These are phyloP conservation scores for Zhuliangozyma blackwelliae DNA, from an alignment of 1,139 yeast genomes.

Conservation along the genomic window DNA sequence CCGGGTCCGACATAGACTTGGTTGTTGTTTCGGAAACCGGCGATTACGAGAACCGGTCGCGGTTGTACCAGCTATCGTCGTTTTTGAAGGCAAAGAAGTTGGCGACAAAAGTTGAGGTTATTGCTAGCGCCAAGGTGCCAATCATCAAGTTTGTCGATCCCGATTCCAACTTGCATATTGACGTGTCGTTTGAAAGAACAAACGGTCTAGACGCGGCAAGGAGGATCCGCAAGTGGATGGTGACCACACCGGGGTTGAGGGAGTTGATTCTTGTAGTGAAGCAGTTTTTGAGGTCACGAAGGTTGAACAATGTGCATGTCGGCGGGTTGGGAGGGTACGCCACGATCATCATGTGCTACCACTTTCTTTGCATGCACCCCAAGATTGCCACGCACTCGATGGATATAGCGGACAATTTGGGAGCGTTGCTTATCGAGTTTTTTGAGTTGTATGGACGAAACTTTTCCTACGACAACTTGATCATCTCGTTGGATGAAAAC, in stretches of 20 bases:
- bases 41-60: conserved; percentile 62
- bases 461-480: conserved; percentile 81
- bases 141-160: conserved; percentile 89
- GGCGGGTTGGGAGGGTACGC: conserved; percentile 98
- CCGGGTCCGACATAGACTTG: conserved; percentile 96
- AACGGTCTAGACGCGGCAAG: conserved; percentile 87
- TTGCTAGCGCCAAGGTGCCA: conserved; percentile 92
- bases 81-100: conserved; percentile 57
- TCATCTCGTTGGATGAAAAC: conserved; percentile 54
- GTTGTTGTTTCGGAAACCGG: conserved; percentile 69
- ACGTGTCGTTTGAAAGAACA: conserved; percentile 83
- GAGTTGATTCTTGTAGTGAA: conserved; percentile 82
- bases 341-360: conserved; percentile 80
- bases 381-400: conserved; percentile 65
- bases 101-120: conserved; percentile 77
- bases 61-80: conserved; percentile 72
- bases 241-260: conserved; percentile 72
- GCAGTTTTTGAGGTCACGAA: conserved; percentile 78
- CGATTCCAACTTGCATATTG: conserved; percentile 69
- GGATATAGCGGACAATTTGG: conserved; percentile 70
- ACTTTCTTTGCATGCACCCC: conserved; percentile 81
- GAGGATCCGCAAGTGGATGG: conserved; percentile 72
- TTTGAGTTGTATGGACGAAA: conserved; percentile 93
- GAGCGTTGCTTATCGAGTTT: conserved; percentile 84
- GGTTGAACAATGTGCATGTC: conserved; percentile 83